A percentile compares a stretch with the other conserved stretches of the same genome.
Evolutionary conservation across 805 yeast species (phyloP).

Genomic region (Barnettozyma sucrosica): DNA sequence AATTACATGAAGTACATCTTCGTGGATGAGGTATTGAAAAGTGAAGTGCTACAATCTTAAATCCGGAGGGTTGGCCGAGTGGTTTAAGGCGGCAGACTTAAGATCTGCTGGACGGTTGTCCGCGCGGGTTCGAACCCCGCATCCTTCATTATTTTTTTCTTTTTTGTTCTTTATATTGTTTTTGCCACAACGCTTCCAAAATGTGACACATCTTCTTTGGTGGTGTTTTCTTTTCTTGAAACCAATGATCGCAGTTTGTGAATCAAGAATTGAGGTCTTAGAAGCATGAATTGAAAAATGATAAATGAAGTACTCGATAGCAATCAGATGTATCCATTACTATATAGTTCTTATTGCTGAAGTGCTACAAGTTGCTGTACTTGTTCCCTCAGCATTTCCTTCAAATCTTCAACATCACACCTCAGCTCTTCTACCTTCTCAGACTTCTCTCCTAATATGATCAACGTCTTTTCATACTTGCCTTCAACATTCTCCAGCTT

Average conservation of each 20-base stretch:
- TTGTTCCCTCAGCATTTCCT: conserved; percentile 76
- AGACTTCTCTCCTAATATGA: conserved; percentile 77
- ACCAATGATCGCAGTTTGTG: no score
- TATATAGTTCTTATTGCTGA: conserved; percentile 31
- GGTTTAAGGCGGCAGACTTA: conserved; percentile 35
- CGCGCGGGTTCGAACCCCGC: conserved; percentile 36
- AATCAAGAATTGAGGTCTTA: no score
- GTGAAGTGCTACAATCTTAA: neutral
- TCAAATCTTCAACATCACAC: conserved; percentile 86
- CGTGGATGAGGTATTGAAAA: neutral
- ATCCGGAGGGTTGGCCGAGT: conserved; percentile 33
- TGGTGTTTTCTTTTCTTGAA: no score
- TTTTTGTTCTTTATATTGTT: no score
- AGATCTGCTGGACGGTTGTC: conserved; percentile 31
- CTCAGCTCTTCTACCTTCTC: conserved; percentile 79
- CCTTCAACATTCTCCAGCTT: conserved; percentile 27
- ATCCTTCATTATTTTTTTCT: conserved; percentile 27
- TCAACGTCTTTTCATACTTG: conserved; percentile 53
- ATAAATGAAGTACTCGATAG: no score
- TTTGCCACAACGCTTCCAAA: no score
- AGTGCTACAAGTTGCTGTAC: conserved; percentile 79
- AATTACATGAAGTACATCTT: no score
- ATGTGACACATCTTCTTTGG: no score
- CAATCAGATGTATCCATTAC: neutral
- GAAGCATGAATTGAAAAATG: no score